Percentiles rank a stretch among this genome's conserved stretches.
These are phyloP conservation scores for Gossypium trilobum DNA, from an alignment of 441 rosid genomes.

Conservation along the genomic window DNA sequence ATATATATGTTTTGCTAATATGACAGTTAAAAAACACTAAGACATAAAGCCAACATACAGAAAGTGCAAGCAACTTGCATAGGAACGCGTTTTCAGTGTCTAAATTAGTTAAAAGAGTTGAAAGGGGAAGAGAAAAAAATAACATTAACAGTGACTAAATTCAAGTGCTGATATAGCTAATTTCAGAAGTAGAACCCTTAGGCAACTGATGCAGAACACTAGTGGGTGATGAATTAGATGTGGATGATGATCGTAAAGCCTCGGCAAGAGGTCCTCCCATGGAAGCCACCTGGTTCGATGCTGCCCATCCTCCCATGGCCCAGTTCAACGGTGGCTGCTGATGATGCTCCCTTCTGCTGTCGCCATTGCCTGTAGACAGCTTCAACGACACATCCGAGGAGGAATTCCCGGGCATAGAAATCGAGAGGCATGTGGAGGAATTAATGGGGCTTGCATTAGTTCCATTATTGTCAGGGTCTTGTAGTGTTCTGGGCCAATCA, in stretches of 20 bases:
- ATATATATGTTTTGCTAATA: no score
- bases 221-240: constrained; percentile 54
- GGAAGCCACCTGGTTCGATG: constrained; percentile 35
- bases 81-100: not conserved
- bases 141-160: not conserved
- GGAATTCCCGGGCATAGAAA: constrained; percentile 59
- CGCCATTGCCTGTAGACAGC: constrained; percentile 53
- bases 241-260: constrained; percentile 58
- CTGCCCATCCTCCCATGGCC: constrained; percentile 48
- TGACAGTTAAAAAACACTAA: constrained; percentile 1
- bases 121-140: not conserved
- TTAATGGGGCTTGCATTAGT: constrained; percentile 27
- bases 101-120: not conserved
- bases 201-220: constrained; percentile 64
- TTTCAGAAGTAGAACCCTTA: constrained; percentile 31
- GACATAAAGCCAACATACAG: constrained; percentile 5
- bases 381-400: constrained; percentile 69
- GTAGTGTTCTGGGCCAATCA: constrained; percentile 68
- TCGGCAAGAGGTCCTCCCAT: constrained; percentile 91
- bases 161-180: constrained; percentile 36
- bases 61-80: not conserved
- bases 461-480: constrained; percentile 36
- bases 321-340: constrained; percentile 35
- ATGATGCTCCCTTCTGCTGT: constrained; percentile 31
- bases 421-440: constrained; percentile 50